Base-by-base conservation (phyloP, 2,329 filamentous ascomycete genomes). In the Fusarium begoniae region DNA sequence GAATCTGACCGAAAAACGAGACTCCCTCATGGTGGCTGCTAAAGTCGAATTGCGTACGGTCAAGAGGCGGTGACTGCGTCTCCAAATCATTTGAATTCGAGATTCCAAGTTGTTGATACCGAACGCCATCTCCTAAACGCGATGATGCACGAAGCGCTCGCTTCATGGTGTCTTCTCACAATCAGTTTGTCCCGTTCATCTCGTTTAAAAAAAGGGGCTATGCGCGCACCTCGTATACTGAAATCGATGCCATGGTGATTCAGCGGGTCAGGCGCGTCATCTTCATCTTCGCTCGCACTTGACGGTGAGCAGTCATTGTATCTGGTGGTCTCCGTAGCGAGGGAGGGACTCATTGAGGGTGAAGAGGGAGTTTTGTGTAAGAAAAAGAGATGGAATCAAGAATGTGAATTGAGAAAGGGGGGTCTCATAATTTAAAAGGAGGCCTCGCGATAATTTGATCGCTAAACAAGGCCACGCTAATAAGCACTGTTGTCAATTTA, bases 61-160 rank as follows among this genome's bases (percentile, higher is more conserved):
- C 71, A 58, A 63, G 47, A 41, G 72, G 56, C 37, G 64, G 63
- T 32, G 75, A 59, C 63, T 78, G 76, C 9, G 74, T 78, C 24
- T 78, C 76, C 28, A 78, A n/a, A 30, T 78, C 76, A 60, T 69
- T 69, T 26, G 72, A 66, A 7, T 60, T 68, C n/a, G 74, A 68
- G 32, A 61, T 50, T 32, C 64, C 60, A 28, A 77, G 59, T 50
- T 75, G 74, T 18, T 76, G 74, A 26, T 77, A 74, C 28, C 72
- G 75, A 35, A 77, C 71, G 24, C 76, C 70, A 22, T 76, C 75
- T 37, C 71, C 72, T 54, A 76, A 53, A 58, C 70, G 74, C 26
- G 75, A 75, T 26, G 75, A 72, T 45, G 76, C 64, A 60, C 75
- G 72, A 30, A 77, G 75, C 37, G 76, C 70, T 63, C 72, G 64